Evolutionary conservation across 2,329 filamentous ascomycete genomes (phyloP), one percentile per base, ranked within the genome.

Genomic region (Atkinsonella hypoxylon): DNA sequence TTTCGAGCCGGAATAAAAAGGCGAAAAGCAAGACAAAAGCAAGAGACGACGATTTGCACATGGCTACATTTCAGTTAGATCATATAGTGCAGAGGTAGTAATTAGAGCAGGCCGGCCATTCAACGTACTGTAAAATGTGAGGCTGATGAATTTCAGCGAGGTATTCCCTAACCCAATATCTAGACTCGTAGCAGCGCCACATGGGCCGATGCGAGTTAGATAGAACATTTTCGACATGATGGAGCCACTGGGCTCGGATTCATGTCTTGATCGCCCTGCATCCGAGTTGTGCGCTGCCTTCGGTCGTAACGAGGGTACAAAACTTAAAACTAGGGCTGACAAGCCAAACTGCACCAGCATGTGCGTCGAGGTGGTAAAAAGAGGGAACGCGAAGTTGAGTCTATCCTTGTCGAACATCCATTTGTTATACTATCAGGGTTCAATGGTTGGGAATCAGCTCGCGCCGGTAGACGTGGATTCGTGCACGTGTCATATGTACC

Each of bases 31-130:
- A 82, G 50, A 98, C 93, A 64, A 97, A 98, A 43, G 88, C 90
- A 20, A 98, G 79, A 15, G 91, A 88, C 10, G 90, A 96, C 6
- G 91, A 97, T 77, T 98, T 98, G 71, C 93, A 97, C 93, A 98
- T 97, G 53, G 93, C 82, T 85, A 55, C 4, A 18, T 20, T 26
- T 15, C 12, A 13, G 57, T 66, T 54, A 67, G 62, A 32, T 7
- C 22, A 43, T 10, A 20, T 45, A 18, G 31, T 26, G 17, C 32
- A 13, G 10, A 6, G 18, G 11, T n/a, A 22, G 5, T 12, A 8
- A 36, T 39, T 8, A 7, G 18, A 11, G 13, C 4, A 12, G 26
- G 26, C 26, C 26, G 26, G 26, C 17, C 17, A 22, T 17, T 42
- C 17, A 42, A 71, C 79, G 57, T 75, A 83, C 82, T 98, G 69